Percentiles rank a stretch among this genome's conserved stretches.
Conservation (phyloP, 257 asterid genomes). For the Capsicum chinense region DNA sequence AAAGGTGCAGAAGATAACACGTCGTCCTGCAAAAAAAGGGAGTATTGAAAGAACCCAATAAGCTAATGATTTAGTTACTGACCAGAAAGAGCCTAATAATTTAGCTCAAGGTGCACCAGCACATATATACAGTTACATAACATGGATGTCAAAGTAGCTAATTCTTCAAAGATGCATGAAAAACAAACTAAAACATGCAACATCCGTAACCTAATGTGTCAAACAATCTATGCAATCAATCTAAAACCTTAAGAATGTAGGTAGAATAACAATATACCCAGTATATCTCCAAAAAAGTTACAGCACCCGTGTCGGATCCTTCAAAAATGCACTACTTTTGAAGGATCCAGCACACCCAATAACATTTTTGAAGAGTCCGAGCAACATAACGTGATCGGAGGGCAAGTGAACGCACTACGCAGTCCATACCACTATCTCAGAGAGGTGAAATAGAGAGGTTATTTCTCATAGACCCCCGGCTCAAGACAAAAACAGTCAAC, state of each 20-base stretch:
- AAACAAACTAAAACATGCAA: constrained; percentile 1
- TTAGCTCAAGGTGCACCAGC: not conserved
- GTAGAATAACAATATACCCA: not conserved
- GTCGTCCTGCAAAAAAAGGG: constrained; percentile 42
- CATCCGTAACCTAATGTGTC: not conserved
- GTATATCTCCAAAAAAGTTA: no score
- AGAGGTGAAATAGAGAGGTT: no score
- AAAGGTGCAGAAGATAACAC: constrained; percentile 38
- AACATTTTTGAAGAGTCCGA: no score
- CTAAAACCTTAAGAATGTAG: not conserved
- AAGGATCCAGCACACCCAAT: no score
- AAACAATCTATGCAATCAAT: not conserved
- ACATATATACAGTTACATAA: not conserved
- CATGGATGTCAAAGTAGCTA: not conserved
- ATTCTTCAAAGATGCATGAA: not conserved
- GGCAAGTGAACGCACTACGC: no score
- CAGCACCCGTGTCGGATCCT: no score
- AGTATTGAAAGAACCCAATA: constrained; percentile 30
- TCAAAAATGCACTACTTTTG: no score
- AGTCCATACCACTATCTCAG: no score
- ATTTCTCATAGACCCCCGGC: no score
- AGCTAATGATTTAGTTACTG: constrained; percentile 22
- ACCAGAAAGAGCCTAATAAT: not conserved
- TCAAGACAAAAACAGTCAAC: no score
- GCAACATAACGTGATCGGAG: no score